Base-by-base conservation (phyloP, 2,329 filamentous ascomycete genomes). In the Hypocrella siamensis region DNA sequence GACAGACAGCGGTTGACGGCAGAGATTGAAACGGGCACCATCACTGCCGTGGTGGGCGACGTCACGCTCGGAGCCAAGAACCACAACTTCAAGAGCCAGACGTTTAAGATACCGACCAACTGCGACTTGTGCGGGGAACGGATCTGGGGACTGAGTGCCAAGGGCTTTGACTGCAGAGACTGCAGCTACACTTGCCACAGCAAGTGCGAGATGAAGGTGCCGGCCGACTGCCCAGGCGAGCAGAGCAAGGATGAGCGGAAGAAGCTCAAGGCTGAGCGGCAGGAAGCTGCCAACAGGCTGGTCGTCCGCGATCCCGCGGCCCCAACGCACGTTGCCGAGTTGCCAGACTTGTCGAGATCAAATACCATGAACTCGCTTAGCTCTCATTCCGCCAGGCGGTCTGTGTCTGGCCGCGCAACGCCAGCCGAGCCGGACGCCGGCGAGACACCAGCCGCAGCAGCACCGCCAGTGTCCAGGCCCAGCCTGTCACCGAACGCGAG, bases 121-220 rank as follows among this genome's bases (percentile, higher is more conserved):
- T 98, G 90, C 58, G 90, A 98, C 53, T 67, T 94, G 10, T 98
- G 90, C 45, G 86, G 86, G 14, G 90, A 98, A 50, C 74, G 90
- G 18, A 93, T 98, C 51, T 98, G 90, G 90, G 90, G 90, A 1
- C 56, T 98, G 26, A 93, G 84, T 19, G 88, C 90, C 24, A 98
- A 98, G 57, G 90, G 90, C 0, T 92, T 93, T 49, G 86, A 93
- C 51, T 98, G 90, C 49, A 74, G 80, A 43, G 88, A 96, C 53
- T 98, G 90, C 48, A 90, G 92, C 21, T 98, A 94, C 57, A 94
- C 86, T 2, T 98, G 90, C 49, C 90, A 98, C 57, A 92, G 78
- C 63, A 98, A 98, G 59, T 98, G 90, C 53, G 84, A 98, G 60
- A 90, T 98, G 79, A 98, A 96, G 57, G 90, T 96, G 0, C 85